Evolutionary conservation across 345 rosid species (phyloP).

Genomic region (Rhizophora apiculata): DNA sequence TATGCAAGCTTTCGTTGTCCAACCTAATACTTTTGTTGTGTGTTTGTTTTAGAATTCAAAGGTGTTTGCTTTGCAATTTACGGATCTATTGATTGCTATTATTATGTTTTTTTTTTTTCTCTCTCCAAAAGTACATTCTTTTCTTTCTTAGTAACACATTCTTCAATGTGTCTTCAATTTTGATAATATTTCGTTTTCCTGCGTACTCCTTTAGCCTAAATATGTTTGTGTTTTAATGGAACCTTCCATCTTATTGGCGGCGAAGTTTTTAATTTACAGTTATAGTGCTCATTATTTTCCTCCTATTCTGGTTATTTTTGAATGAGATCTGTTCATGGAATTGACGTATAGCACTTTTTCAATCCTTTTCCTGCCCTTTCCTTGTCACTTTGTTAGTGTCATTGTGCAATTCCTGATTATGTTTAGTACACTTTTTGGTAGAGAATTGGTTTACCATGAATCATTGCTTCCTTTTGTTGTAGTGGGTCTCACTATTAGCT

Average conservation of each 20-base stretch:
- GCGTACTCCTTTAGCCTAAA: too few species aligned
- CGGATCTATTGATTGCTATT: background rate
- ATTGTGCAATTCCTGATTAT: background rate
- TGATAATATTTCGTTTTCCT: too few species aligned
- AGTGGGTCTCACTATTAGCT: background rate
- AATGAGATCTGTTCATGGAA: background rate
- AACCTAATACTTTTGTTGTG: background rate
- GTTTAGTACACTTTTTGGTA: background rate
- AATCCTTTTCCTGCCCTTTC: background rate
- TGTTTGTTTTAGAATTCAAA: conserved; percentile 3
- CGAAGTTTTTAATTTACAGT: too few species aligned
- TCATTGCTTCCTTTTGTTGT: background rate
- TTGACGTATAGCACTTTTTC: background rate
- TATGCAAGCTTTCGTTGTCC: background rate
- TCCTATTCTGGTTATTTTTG: background rate
- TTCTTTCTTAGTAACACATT: background rate
- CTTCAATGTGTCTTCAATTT: too few species aligned
- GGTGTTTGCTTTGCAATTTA: conserved; percentile 3
- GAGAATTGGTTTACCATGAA: background rate
- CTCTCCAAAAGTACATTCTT: background rate
- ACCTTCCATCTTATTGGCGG: too few species aligned
- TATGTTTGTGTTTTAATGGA: too few species aligned
- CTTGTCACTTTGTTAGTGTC: background rate
- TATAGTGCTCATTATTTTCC: background rate
- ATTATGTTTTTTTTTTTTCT: background rate